These are phyloP conservation scores for Penicillium pancosmium DNA, from an alignment of 495 filamentous ascomycete species.

Conservation along the genomic window DNA sequence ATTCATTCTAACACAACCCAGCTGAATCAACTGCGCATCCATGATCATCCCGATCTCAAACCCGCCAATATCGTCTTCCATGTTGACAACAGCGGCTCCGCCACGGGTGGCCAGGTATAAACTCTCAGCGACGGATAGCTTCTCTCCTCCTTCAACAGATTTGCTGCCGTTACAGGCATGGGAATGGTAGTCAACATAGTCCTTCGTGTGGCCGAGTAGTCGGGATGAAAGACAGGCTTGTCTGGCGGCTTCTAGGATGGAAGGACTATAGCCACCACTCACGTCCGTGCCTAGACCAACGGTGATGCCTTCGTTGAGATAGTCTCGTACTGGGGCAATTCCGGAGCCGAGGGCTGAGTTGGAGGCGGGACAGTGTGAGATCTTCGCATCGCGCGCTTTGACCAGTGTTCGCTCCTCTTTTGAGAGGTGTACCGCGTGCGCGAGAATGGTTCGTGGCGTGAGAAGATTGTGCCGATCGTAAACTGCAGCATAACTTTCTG, in stretches of 20 bases:
- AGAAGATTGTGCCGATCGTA: slow-evolving; percentile 77
- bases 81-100: slow-evolving; percentile 75
- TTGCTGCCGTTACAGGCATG: slow-evolving; percentile 54
- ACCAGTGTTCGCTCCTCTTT: slow-evolving; percentile 65
- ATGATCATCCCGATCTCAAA: slow-evolving; percentile 85
- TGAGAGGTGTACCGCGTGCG: slow-evolving; percentile 80
- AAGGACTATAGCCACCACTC: slow-evolving; percentile 79
- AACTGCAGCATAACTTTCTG: slow-evolving; percentile 68
- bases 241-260: slow-evolving; percentile 76
- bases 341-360: slow-evolving; percentile 83
- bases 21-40: slow-evolving; percentile 78
- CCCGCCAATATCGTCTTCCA: slow-evolving; percentile 67
- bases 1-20: slow-evolving; percentile 42
- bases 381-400: slow-evolving; percentile 57
- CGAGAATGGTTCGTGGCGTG: slow-evolving; percentile 74
- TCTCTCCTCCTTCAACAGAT: slow-evolving; percentile 37
- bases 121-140: slow-evolving; percentile 78
- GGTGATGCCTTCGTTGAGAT: slow-evolving; percentile 72
- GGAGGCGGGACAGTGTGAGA: slow-evolving; percentile 84
- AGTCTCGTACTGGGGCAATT: slow-evolving; percentile 65
- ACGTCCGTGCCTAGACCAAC: slow-evolving; percentile 91
- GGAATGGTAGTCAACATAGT: slow-evolving; percentile 59
- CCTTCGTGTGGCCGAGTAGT: slow-evolving; percentile 51
- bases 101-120: slow-evolving; percentile 88
- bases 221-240: slow-evolving; percentile 76